Evolutionary conservation across 176 grass and related monocot species (phyloP), one percentile per base, ranked within the genome.

Genomic region (Saccharum officinarum): DNA sequence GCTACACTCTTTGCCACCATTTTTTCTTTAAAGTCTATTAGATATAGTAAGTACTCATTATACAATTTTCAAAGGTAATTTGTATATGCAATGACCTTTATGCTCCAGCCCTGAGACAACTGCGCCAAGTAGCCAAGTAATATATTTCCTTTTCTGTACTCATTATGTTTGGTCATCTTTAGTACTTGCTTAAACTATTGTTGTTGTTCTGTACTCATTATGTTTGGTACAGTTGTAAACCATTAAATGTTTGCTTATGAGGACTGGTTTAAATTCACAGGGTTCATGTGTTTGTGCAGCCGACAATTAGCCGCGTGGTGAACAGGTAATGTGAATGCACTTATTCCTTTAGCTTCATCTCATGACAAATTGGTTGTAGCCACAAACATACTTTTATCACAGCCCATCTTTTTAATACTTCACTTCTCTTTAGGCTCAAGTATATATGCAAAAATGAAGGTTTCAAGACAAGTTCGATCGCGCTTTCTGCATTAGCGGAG

Each of bases 31-130:
- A 47, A 67, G 22, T 80, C 13, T 78, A 49, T 22, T 39, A 65
- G 79, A 81, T 87, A 18, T 59, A 59, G 22, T 81, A 38, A 59
- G 10, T 41, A 82, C 46, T 82, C 33, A 60, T 54, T 49, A 61
- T 31, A 46, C 55, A 82, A 80, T 70, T 79, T 89, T 79, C 65
- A 62, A 85, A 98, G 93, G 85, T 98, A 78, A 98, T 98, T 82
- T 98, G 96, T 87, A 98, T 98, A 88, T 98, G 96, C 87, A 98
- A 98, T 87, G 96, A 98, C 80, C 91, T 98, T 71, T 98, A 95
- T 92, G 93, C 89, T 83, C 96, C 96, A 93, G 91, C 96, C 42
- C 84, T 98, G 86, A 95, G 96, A 85, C 91, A 90, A 89, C 86
- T 98, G n/a, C 93, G 96, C 38, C 96, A 98, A 95, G 91, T 94